Evolutionary conservation across 441 rosid species (phyloP), one percentile per base, ranked within the genome.

Genomic region (Gossypium laxum): DNA sequence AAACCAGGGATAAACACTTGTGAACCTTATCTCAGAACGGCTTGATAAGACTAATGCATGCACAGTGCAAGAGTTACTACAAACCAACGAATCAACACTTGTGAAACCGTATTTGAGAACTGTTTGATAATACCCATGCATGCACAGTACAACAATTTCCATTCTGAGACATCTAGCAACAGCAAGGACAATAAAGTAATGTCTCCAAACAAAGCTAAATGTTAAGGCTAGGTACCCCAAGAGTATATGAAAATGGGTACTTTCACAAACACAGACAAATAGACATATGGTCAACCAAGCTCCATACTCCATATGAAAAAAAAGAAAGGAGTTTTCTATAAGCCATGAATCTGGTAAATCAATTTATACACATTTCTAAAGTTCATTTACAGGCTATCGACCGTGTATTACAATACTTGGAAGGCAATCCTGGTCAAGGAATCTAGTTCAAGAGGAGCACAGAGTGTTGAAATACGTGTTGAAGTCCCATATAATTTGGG

Each of bases 1-100:
- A 66, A 66, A 47, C 55, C 41, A 7, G 70, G 70, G 28, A 66
- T 66, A 19, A 6, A 66, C 30, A 43, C 32, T 63, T 63, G 52
- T 19, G 52, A 24, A 63, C 52, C 52, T 28, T 47, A n/a, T 66
- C 15, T 47, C 41, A 30, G 38, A 47, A 24, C 41, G 15, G 57
- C 57, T 24, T n/a, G 70, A 14, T 66, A 24, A 24, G 14, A n/a
- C 34, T n/a, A 22, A 7, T 21, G 38, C 55, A 66, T 24, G 21
- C 41, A 66, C 6, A 47, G 17, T 22, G 56, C 30, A 63, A 41
- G 68, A 41, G n/a, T 41, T 22, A 41, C 28, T 63, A 41, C 56
- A 51, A 51, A 15, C 10, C 19, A 51, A 51, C 3, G 7, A 51
- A 51, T 17, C 56, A 51, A 51, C 56, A 51, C 22, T 51, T 51